Evolutionary conservation across 1,284 basidiomycete genomes (phyloP).

Genomic region (Sphaerobolus stellatus): DNA sequence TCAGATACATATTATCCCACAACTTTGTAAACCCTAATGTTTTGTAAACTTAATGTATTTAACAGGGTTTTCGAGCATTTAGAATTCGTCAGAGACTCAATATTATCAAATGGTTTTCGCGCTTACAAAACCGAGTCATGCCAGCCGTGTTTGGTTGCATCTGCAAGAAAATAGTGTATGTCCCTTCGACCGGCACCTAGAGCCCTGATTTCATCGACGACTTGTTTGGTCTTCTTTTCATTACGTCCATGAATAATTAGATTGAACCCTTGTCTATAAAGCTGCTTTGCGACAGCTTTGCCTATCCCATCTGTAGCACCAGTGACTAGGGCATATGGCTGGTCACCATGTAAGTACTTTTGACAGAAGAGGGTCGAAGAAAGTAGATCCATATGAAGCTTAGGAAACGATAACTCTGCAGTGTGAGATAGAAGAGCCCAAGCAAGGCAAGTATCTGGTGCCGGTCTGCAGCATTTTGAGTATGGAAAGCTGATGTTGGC

Average conservation of each 20-base stretch:
- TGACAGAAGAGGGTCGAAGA: slow-evolving; percentile 3
- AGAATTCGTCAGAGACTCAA: too few relatives aligned
- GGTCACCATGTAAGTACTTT: background rate
- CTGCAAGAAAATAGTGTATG: slow-evolving; percentile 5
- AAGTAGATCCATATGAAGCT: slow-evolving; percentile 7
- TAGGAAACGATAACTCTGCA: slow-evolving; percentile 8
- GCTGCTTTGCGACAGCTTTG: slow-evolving; percentile 7
- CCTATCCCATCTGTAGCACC: slow-evolving; percentile 10
- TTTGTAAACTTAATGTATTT: too few relatives aligned
- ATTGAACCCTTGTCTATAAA: slow-evolving; percentile 5
- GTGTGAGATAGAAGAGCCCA: too few relatives aligned
- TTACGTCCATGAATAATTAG: slow-evolving; percentile 9
- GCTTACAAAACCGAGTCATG: too few relatives aligned
- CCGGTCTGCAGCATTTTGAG: too few relatives aligned
- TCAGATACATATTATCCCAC: too few relatives aligned
- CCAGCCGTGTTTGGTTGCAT: slow-evolving; percentile 4
- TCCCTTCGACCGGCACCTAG: background rate
- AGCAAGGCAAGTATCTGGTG: too few relatives aligned
- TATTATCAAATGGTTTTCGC: too few relatives aligned
- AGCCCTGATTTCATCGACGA: slow-evolving; percentile 3
- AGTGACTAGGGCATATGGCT: slow-evolving; percentile 8
- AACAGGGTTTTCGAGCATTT: too few relatives aligned
- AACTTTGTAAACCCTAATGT: too few relatives aligned
- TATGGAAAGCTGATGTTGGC: too few relatives aligned
- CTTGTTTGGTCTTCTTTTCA: slow-evolving; percentile 6